Percentiles rank a stretch among this genome's conserved stretches.
These are phyloP conservation scores for Dioszegia crocea DNA, from an alignment of 768 basidiomycete genomes.

Conservation along the genomic window DNA sequence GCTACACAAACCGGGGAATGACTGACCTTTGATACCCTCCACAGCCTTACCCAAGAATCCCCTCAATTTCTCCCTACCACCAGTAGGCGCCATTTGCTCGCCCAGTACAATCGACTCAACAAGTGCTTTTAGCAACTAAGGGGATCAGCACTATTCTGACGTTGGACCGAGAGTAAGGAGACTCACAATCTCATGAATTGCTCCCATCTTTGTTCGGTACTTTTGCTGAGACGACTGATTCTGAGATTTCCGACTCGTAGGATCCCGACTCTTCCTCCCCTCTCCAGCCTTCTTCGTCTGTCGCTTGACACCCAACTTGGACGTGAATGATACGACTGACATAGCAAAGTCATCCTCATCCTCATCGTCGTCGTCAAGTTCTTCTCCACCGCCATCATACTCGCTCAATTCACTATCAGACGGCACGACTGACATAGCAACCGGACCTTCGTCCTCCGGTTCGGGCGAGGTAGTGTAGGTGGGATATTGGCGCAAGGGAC, in stretches of 20 bases:
- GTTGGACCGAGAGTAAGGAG: background rate
- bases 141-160: background rate
- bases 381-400: too few relatives aligned
- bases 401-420: too few relatives aligned
- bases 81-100: too few relatives aligned
- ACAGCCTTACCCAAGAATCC: too few relatives aligned
- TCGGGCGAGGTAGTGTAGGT: background rate
- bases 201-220: slow-evolving; percentile 9
- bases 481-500: background rate
- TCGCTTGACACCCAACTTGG: too few relatives aligned
- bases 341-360: background rate
- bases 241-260: background rate
- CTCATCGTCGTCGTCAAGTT: background rate
- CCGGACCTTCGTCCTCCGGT: background rate
- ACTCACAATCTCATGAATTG: slow-evolving; percentile 7
- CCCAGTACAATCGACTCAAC: too few relatives aligned
- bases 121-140: background rate
- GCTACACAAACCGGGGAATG: too few relatives aligned
- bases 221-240: slow-evolving; percentile 9
- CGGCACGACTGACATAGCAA: too few relatives aligned
- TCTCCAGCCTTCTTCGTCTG: background rate
- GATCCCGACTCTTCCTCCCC: background rate
- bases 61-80: too few relatives aligned
- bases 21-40: too few relatives aligned
- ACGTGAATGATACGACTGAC: too few relatives aligned